These are phyloP conservation scores for Cystobasidium sp. DNA, from an alignment of 1,284 basidiomycete genomes.

Conservation along the genomic window DNA sequence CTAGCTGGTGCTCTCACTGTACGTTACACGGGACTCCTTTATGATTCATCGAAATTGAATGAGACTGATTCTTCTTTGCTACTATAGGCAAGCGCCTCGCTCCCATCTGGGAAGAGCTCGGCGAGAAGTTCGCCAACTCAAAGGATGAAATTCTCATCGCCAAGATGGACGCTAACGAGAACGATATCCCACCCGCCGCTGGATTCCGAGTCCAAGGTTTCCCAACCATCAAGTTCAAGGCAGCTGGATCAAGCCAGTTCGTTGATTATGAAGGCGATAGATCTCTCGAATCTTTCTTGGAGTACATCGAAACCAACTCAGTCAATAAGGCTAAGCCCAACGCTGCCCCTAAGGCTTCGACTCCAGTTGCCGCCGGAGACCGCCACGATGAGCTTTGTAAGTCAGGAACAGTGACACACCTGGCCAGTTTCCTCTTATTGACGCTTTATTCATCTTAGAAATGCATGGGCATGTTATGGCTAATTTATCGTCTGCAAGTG, in stretches of 20 bases:
- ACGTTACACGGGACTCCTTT: background rate
- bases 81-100: slow-evolving; percentile 83
- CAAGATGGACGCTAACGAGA: slow-evolving; percentile 95
- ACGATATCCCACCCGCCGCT: slow-evolving; percentile 86
- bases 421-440: background rate
- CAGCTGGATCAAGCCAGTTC: slow-evolving; percentile 82
- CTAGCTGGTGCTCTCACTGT: slow-evolving; percentile 76
- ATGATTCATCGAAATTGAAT: background rate
- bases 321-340: slow-evolving; percentile 63
- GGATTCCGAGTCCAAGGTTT: slow-evolving; percentile 67
- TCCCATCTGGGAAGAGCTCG: slow-evolving; percentile 91
- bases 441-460: background rate
- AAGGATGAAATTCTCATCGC: slow-evolving; percentile 84
- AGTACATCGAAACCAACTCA: slow-evolving; percentile 80
- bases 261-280: slow-evolving; percentile 93
- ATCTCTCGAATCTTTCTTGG: slow-evolving; percentile 78
- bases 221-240: slow-evolving; percentile 97
- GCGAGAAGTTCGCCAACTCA: slow-evolving; percentile 76
- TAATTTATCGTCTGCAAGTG: too few species aligned
- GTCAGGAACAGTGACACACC: background rate
- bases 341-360: slow-evolving; percentile 42
- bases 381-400: slow-evolving; percentile 49
- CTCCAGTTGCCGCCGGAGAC: slow-evolving; percentile 50
- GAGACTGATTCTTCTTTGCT: background rate
- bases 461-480: background rate